Conservation (phyloP, 805 yeast genomes). For the Hanseniaspora opuntiae region DNA sequence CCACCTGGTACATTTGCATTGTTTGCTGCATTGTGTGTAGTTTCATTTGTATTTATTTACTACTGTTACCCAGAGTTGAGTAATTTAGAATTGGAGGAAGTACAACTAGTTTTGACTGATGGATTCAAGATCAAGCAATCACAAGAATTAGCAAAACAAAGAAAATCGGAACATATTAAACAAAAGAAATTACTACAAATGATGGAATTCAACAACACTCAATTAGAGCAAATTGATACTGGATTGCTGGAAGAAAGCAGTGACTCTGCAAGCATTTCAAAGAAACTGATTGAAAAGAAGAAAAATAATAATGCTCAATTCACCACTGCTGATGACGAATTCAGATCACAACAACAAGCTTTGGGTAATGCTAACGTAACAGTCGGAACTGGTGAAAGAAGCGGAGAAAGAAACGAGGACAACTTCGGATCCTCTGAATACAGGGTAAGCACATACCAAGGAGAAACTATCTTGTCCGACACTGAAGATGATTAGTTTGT, state of each 20-base stretch:
- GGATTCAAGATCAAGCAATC: slow-evolving; percentile 77
- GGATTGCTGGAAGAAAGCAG: slow-evolving; percentile 8
- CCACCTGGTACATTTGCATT: slow-evolving; percentile 91
- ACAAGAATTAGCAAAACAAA: slow-evolving; percentile 38
- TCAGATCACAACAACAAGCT: slow-evolving; percentile 8
- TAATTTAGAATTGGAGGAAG: slow-evolving; percentile 81
- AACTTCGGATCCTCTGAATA: background rate
- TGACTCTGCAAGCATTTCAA: background rate
- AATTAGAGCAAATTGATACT: slow-evolving; percentile 6
- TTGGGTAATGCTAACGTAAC: background rate
- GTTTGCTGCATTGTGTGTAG: slow-evolving; percentile 66
- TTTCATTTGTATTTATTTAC: slow-evolving; percentile 61
- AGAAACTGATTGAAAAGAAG: slow-evolving; percentile 3
- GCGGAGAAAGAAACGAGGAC: background rate
- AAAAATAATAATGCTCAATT: background rate
- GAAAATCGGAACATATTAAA: slow-evolving; percentile 17
- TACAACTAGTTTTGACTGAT: slow-evolving; percentile 61
- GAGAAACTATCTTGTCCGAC: slow-evolving; percentile 11
- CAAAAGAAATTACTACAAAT: slow-evolving; percentile 11
- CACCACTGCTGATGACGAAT: slow-evolving; percentile 6
- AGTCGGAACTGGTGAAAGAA: background rate
- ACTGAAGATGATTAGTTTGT: slow-evolving; percentile 7
- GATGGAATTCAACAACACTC: slow-evolving; percentile 12
- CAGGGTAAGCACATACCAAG: slow-evolving; percentile 11
- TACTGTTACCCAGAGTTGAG: slow-evolving; percentile 88